Evolutionary conservation across 2,329 filamentous ascomycete species (phyloP), one percentile per base, ranked within the genome.

Genomic region (Microcyclospora pomicola): DNA sequence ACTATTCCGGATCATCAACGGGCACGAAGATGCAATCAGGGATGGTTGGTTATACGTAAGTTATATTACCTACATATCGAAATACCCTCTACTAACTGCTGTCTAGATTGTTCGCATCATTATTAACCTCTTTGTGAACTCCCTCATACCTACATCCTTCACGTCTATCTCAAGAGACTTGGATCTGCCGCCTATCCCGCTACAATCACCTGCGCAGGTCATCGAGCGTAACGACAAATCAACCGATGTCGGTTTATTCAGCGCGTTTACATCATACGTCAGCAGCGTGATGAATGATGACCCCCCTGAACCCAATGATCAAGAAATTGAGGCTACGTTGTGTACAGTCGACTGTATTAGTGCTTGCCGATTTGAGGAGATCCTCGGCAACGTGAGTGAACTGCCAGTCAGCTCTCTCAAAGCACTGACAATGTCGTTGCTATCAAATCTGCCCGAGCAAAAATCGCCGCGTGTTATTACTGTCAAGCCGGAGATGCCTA

Each of bases 231-330:
- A 79, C 40, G 71, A 82, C 31, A 82, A 84, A 46, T 69, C 78
- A 27, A 75, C 70, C 41, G 91, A 98, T 19, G 77, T 78, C 2
- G 86, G 91, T 5, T 73, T 98, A 35, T 86, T 98, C 57, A 94
- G 87, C 3, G 86, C 88, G 1, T 84, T 98, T 52, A 92, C 88
- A 0, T 93, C 83, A 5, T 98, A 96, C 53, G 86, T 98, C 27
- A 93, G 87, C n/a, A 96, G 88, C 59, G 96, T 98, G 58, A 91
- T 92, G 31, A 92, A 91, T 9, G 91, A 96, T 59, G 91, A 98
- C 54, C 91, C 91, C 10, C 91, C 91, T 0, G 91, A 98, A 62
- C 91, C 91, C 2, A 96, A 91, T 1, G 86, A 96, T 47, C 88
- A 96, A 56, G 91, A 98, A 58, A 71, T 98, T 24, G 91, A 98